Percentiles rank a stretch among this genome's conserved stretches.
phyloP scores from a whole-genome alignment of 805 yeast species.

The Ogataea neopini region DNA sequence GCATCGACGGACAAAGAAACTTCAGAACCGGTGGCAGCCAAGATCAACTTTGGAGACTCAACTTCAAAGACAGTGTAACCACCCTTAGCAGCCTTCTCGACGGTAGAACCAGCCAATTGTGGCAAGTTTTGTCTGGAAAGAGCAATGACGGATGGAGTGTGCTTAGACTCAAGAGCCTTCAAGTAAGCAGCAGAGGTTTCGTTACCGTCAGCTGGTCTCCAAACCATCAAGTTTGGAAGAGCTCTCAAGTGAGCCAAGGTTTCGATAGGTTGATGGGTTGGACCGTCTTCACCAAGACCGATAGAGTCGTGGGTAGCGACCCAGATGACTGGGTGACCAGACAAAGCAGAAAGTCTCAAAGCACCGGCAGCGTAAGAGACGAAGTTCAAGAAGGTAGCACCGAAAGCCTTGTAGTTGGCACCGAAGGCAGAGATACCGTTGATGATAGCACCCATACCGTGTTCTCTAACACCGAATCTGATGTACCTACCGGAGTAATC shows the following conservation, averaged over 20 bases:
- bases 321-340: slow-evolving; percentile 83
- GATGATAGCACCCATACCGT: slow-evolving; percentile 98
- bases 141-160: slow-evolving; percentile 75
- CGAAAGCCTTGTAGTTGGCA: slow-evolving; percentile 84
- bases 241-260: slow-evolving; percentile 87
- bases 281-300: slow-evolving; percentile 92
- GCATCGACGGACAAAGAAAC: slow-evolving; percentile 81
- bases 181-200: slow-evolving; percentile 83
- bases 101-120: slow-evolving; percentile 88
- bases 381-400: slow-evolving; percentile 97
- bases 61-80: slow-evolving; percentile 76
- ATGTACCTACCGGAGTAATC: slow-evolving; percentile 89
- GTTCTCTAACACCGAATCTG: slow-evolving; percentile 98
- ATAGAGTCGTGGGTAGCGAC: slow-evolving; percentile 90
- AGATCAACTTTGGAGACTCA: slow-evolving; percentile 64
- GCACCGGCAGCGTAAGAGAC: slow-evolving; percentile 85
- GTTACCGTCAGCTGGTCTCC: slow-evolving; percentile 95
- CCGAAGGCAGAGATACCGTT: slow-evolving; percentile 95
- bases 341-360: slow-evolving; percentile 78
- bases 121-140: slow-evolving; percentile 87
- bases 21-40: slow-evolving; percentile 95
- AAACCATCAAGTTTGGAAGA: slow-evolving; percentile 74
- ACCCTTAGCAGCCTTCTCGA: slow-evolving; percentile 93
- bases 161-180: slow-evolving; percentile 57
- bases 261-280: slow-evolving; percentile 92